phyloP scores from a whole-genome alignment of 164 flowering plant genomes.

The Buxus sempervirens region DNA sequence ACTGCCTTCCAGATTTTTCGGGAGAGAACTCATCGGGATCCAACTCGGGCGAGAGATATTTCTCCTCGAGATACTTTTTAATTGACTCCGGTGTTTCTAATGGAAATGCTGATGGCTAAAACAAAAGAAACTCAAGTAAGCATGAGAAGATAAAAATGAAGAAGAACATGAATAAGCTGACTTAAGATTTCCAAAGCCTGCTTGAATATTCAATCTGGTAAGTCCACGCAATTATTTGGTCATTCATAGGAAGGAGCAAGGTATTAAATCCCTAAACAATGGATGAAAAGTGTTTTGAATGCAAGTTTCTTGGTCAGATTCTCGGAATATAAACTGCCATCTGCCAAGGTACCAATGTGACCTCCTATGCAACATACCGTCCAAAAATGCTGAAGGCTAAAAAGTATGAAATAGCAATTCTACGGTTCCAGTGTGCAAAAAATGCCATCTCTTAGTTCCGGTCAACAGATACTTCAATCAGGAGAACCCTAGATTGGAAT shows the following conservation, averaged over 20 bases:
- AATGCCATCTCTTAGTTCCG: too few species aligned
- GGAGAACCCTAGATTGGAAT: too few species aligned
- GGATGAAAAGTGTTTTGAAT: not conserved
- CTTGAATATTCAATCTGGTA: not conserved
- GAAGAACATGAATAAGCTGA: too few species aligned
- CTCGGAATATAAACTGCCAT: not conserved
- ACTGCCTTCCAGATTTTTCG: constrained; percentile 73
- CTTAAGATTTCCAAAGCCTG: too few species aligned
- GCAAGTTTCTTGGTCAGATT: not conserved
- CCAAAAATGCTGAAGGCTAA: not conserved
- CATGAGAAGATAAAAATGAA: not conserved
- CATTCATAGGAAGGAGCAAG: not conserved
- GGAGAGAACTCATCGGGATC: constrained; percentile 72
- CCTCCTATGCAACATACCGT: too few species aligned
- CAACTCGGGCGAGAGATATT: constrained; percentile 64
- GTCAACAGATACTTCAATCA: too few species aligned
- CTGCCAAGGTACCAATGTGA: not conserved
- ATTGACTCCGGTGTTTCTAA: constrained; percentile 69
- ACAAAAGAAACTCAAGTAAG: constrained; percentile 7
- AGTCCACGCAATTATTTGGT: not conserved
- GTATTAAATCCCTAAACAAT: too few species aligned
- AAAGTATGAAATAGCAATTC: too few species aligned
- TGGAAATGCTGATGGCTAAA: constrained; percentile 84
- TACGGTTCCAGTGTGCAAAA: too few species aligned
- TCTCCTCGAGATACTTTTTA: constrained; percentile 63